A percentile compares a stretch with the other conserved stretches of the same genome.
Conservation (phyloP, 2,329 filamentous ascomycete genomes). For the Karstenula rhodostoma region DNA sequence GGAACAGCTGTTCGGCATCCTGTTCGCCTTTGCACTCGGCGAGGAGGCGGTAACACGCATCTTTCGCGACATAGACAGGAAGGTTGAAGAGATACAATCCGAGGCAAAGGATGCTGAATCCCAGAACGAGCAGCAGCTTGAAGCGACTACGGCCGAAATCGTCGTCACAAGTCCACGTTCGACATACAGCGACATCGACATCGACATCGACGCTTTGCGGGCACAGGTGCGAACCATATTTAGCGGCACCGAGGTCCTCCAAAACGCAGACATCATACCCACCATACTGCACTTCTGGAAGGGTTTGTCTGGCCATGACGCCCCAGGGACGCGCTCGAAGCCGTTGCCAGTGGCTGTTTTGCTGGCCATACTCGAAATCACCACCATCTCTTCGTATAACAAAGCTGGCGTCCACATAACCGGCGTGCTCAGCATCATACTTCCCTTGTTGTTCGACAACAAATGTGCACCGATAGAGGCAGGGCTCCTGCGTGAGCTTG, state of each 20-base stretch:
- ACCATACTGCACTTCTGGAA: constrained; percentile 51
- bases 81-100: constrained; percentile 25
- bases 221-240: constrained; percentile 44
- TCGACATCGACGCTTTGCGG: constrained; percentile 40
- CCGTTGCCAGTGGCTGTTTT: constrained; percentile 48
- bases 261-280: constrained; percentile 51
- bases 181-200: constrained; percentile 33
- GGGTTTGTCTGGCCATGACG: constrained; percentile 42
- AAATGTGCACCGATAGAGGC: constrained; percentile 40
- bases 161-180: constrained; percentile 39
- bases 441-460: constrained; percentile 47
- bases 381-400: constrained; percentile 47
- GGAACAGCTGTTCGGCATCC: constrained; percentile 83
- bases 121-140: constrained; percentile 6
- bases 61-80: constrained; percentile 59
- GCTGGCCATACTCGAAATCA: constrained; percentile 46
- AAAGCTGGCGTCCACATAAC: constrained; percentile 49
- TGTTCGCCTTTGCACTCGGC: constrained; percentile 81
- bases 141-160: constrained; percentile 28
- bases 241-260: constrained; percentile 51
- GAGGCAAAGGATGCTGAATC: constrained; percentile 19
- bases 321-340: constrained; percentile 43
- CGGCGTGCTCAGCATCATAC: constrained; percentile 43
- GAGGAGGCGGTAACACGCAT: constrained; percentile 77
- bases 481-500: constrained; percentile 68